Evolutionary conservation across 441 rosid genomes (phyloP), one percentile per base, ranked within the genome.

Genomic region (Brassica hybrid): DNA sequence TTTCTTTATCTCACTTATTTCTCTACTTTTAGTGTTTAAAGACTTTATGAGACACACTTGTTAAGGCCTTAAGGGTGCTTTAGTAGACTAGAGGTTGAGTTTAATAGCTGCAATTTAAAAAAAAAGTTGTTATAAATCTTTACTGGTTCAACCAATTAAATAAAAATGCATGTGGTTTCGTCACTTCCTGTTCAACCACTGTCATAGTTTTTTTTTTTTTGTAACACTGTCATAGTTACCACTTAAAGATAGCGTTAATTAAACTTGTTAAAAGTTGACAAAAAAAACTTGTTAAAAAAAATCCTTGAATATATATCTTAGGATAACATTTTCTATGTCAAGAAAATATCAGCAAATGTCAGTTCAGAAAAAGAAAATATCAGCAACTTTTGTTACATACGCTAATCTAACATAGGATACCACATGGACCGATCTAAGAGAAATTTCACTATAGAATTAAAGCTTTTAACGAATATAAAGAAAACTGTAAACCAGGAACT

Each of bases 401-500:
- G 43, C 17, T 17, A 54, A 23, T 52, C 11, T 14, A 43, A 19
- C 11, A 10, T 57, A 32, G 18, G 7, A 10, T 65, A 5, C 17
- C 21, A 25, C 41, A 48, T 52, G 32, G 50, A 69, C 13, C 48
- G 48, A 41, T 41, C 48, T 41, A 41, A 41, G 48, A 41, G 13
- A 41, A 41, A 13, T 41, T 41, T 41, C 13, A 10, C 48, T 41
- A 41, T 41, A 21, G 23, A 21, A 21, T 21, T 21, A 21, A 21
- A 21, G 23, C 23, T 21, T 21, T 21, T 21, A 34, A 34, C 61
- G 41, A n/a, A 69, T 43, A 78, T 73, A 78, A 73, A 27, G 72
- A 30, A 73, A 78, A 73, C 74, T 67, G 73, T 60, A 36, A 23
- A 21, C 23, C 23, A 21, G 23, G 23, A 21, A 21, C 23, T 21